A percentile compares a stretch with the other conserved stretches of the same genome.
Conservation (phyloP, 352 stramenopile genomes). For the Phytopythium sindhum region DNA sequence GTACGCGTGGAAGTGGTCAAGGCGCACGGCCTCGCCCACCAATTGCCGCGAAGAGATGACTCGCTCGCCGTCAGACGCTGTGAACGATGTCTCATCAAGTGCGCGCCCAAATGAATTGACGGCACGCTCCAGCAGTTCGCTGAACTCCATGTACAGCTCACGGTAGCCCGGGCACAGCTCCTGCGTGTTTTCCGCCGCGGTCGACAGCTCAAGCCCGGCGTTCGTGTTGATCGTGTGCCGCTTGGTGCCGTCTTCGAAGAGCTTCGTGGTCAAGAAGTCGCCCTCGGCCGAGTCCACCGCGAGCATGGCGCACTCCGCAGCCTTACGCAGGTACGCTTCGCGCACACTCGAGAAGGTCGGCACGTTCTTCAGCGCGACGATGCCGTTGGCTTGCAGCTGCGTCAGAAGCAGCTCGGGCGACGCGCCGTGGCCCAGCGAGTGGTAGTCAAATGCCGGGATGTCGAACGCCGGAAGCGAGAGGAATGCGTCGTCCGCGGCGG, state of each 20-base stretch:
- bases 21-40: slow-evolving; percentile 33
- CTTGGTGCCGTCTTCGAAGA: slow-evolving; percentile 46
- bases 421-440: slow-evolving; percentile 8
- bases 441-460: slow-evolving; percentile 35
- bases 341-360: slow-evolving; percentile 35
- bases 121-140: slow-evolving; percentile 33
- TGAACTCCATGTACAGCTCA: slow-evolving; percentile 43
- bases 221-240: slow-evolving; percentile 46
- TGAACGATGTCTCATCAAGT: slow-evolving; percentile 41
- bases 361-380: slow-evolving; percentile 52
- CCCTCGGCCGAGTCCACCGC: slow-evolving; percentile 16
- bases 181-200: slow-evolving; percentile 12
- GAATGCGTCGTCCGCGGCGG: neutral
- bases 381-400: slow-evolving; percentile 32
- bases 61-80: slow-evolving; percentile 28
- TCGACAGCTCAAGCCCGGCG: slow-evolving; percentile 30
- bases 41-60: slow-evolving; percentile 34
- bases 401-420: slow-evolving; percentile 21
- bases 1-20: slow-evolving; percentile 72
- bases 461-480: slow-evolving; percentile 21
- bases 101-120: slow-evolving; percentile 34
- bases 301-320: slow-evolving; percentile 30
- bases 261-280: slow-evolving; percentile 36
- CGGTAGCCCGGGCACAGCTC: slow-evolving; percentile 39
- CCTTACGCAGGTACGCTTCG: slow-evolving; percentile 32